Evolutionary conservation across 345 rosid genomes (phyloP).

Genomic region (Capsella bursapastoris): DNA sequence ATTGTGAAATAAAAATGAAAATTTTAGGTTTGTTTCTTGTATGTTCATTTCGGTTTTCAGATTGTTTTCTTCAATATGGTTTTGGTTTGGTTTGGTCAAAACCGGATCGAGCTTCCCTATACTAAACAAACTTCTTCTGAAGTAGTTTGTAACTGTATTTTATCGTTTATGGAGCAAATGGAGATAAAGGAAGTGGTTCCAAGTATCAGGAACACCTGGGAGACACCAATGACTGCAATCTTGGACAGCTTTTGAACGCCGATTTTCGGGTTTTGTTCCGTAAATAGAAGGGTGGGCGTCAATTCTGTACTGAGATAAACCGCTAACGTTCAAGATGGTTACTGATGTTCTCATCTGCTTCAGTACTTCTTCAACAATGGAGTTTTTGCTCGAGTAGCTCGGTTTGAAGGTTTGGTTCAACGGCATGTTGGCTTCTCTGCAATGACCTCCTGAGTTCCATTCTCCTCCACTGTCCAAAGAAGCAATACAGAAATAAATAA

Average conservation of each 20-base stretch:
- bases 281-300: slow-evolving; percentile 80
- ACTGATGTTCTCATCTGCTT: slow-evolving; percentile 76
- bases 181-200: slow-evolving; percentile 80
- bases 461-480: slow-evolving; percentile 67
- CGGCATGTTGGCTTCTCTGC: slow-evolving; percentile 67
- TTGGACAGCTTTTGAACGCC: slow-evolving; percentile 51
- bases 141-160: not conserved
- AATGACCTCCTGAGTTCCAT: slow-evolving; percentile 93
- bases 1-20: not conserved
- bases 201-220: slow-evolving; percentile 89
- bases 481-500: slow-evolving; percentile 1
- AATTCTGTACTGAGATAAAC: slow-evolving; percentile 64
- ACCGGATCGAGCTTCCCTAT: not conserved
- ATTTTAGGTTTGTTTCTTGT: not conserved
- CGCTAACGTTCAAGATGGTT: slow-evolving; percentile 62
- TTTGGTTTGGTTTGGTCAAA: not conserved
- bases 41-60: not conserved
- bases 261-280: slow-evolving; percentile 56
- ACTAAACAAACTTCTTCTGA: not conserved
- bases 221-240: slow-evolving; percentile 99
- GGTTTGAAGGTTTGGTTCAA: slow-evolving; percentile 49
- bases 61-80: not conserved
- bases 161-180: slow-evolving; percentile 37
- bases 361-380: slow-evolving; percentile 58
- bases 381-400: slow-evolving; percentile 53